Evolutionary conservation across 2,329 filamentous ascomycete species (phyloP).

Genomic region (Claviceps sp.): DNA sequence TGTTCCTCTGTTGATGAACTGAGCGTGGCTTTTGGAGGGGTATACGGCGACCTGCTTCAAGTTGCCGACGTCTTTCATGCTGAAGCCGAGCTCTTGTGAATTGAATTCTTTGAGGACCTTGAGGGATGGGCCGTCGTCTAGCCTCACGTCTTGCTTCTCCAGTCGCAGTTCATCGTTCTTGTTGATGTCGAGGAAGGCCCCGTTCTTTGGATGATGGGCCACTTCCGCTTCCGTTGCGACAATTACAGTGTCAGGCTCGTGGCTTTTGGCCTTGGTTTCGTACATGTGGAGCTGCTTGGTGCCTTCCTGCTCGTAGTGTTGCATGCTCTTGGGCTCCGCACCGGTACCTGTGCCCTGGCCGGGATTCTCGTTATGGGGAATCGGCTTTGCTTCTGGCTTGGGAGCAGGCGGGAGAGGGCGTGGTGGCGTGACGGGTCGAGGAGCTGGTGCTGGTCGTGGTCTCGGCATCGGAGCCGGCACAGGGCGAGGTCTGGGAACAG

Average conservation of each 20-base stretch:
- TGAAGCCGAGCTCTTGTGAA: not conserved
- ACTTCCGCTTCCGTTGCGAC: not conserved
- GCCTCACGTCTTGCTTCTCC: not conserved
- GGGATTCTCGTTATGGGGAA: not conserved
- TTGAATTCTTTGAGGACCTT: not conserved
- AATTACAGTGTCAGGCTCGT: not conserved
- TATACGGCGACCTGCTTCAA: not conserved
- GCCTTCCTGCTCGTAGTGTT: not conserved
- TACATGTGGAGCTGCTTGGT: not conserved
- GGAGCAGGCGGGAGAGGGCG: not conserved
- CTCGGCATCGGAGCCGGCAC: not conserved
- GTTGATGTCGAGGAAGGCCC: not conserved
- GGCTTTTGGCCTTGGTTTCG: not conserved
- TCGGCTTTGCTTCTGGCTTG: not conserved
- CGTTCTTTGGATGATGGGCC: not conserved
- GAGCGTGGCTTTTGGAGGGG: not conserved
- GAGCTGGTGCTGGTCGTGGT: not conserved
- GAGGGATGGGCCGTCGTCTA: not conserved
- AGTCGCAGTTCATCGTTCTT: not conserved
- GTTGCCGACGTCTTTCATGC: not conserved
- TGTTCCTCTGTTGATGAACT: not conserved
- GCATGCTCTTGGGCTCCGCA: not conserved
- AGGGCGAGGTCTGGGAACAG: not conserved
- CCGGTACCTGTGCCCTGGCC: not conserved
- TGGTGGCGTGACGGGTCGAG: not conserved